Conservation (phyloP, 2,329 filamentous ascomycete genomes). For the Fusarium veterinarium region DNA sequence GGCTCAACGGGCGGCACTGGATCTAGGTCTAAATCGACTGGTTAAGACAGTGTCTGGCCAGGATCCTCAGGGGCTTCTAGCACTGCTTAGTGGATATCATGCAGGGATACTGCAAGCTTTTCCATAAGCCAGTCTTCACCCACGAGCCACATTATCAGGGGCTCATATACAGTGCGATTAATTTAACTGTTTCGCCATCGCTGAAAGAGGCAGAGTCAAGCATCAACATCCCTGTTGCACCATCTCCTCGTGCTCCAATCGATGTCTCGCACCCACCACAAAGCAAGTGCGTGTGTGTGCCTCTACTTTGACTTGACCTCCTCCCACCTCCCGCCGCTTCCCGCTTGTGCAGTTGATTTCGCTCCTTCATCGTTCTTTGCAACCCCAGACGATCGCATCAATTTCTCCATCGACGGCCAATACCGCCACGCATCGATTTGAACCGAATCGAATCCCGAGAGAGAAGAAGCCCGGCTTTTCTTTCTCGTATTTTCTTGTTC, state of each 20-base stretch:
- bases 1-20: background rate
- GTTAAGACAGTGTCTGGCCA: constrained; percentile 21
- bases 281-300: constrained; percentile 9
- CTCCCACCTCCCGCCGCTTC: constrained; percentile 36
- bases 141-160: constrained; percentile 34
- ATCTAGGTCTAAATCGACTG: background rate
- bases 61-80: constrained; percentile 27
- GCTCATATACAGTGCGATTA: constrained; percentile 31
- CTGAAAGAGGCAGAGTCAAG: constrained; percentile 34
- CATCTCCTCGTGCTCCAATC: constrained; percentile 38
- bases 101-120: constrained; percentile 18
- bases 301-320: constrained; percentile 24
- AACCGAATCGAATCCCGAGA: constrained; percentile 25
- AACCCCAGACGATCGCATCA: constrained; percentile 38
- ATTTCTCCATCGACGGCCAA: constrained; percentile 33
- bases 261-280: constrained; percentile 34
- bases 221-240: constrained; percentile 37
- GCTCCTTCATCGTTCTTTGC: constrained; percentile 44
- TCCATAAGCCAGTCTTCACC: constrained; percentile 8
- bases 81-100: constrained; percentile 28
- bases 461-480: constrained; percentile 28
- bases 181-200: constrained; percentile 43
- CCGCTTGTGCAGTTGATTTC: constrained; percentile 20
- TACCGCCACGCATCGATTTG: constrained; percentile 1
- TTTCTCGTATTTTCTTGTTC: constrained; percentile 32